Base-by-base conservation (phyloP, 441 rosid genomes). In the Bocquillonia castaneifolia region DNA sequence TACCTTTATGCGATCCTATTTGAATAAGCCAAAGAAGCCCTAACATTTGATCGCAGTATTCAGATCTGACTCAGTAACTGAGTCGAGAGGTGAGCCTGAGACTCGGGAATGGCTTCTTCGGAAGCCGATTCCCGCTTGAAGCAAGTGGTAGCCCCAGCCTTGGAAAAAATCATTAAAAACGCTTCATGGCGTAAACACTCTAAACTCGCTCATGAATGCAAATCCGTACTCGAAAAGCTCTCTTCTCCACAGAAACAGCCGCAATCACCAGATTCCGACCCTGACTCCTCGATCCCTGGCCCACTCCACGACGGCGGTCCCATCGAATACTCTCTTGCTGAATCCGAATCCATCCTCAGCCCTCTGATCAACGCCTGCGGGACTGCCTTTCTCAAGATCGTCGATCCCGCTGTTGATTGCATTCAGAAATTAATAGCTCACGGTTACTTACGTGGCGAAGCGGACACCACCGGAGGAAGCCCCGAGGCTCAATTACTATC, bases 41-140 rank as follows among this genome's bases (percentile, higher is more conserved):
- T 58, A 59, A 25, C 71, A 53, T 64, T 72, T 47, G 37, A 13
- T 18, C 59, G 37, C 59, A 64, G 48, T 37, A 52, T 78, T 53
- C 80, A 81, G 89, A 90, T 90, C 92, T 82, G 86, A 73, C 37
- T 77, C 47, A 64, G 56, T 6, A 23, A 14, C 64, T 66, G 81
- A 77, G 75, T 74, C 63, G 54, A 66, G 74, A 76, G 60, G 79
- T 74, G 55, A 8, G 40, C 77, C 74, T 74, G 80, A 77, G 72
- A n/a, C n/a, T 75, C 72, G 95, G 97, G 97, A 86, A 94, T 91
- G 99, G 96, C 99, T 90, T 92, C 99, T 72, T 78, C 95, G 96
- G 97, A 91, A 88, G 99, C 87, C 84, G 94, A 87, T 87, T 94
- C 98, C 92, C 98, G 98, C 82, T 74, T 95, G 68, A 81, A 78